Base-by-base conservation (phyloP, 2,329 filamentous ascomycete species). In the Dactylonectria estremocensis region DNA sequence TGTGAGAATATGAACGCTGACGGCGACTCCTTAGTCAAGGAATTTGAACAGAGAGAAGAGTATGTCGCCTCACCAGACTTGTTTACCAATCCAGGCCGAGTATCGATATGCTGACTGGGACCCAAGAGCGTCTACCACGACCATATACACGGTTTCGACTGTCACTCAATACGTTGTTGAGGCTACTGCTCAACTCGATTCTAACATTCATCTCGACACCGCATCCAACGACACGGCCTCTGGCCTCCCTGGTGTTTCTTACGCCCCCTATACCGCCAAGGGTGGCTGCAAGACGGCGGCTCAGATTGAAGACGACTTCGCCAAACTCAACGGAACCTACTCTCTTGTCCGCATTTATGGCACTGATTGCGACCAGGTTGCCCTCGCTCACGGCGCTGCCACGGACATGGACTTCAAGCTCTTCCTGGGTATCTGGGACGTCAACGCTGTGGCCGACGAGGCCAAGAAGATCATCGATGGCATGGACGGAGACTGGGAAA, bases 261-360 rank as follows among this genome's bases (percentile, higher is more conserved):
- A 87, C 71, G 83, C 85, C 1, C 85, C 85, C 1, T 87, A 86
- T 78, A 83, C 82, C 28, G 78, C 77, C 13, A 84, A 88, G 66
- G 84, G 87, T 33, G 81, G 81, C 63, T 97, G 94, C 87, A 96
- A 95, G 80, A 83, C 86, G 6, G 82, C 86, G 60, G 81, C 83
- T 1, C 83, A 93, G 72, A 86, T 97, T 58, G 83, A 88, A 67
- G 77, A 81, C 20, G 94, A 97, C 75, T 88, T 96, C 72, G 81
- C 82, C 16, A 81, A 80, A 58, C 83, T 89, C 31, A 83, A 82
- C 14, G 78, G 80, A 22, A 79, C 81, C 14, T 95, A 92, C 80
- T 84, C 85, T 18, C 80, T 90, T 40, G 83, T 97, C 61, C 92
- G 95, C 57, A 88, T 93, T 76, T 97, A 97, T 77, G 94, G 94